Evolutionary conservation across 2,329 filamentous ascomycete genomes (phyloP), one percentile per base, ranked within the genome.

Genomic region (Pleurostoma richardsiae): DNA sequence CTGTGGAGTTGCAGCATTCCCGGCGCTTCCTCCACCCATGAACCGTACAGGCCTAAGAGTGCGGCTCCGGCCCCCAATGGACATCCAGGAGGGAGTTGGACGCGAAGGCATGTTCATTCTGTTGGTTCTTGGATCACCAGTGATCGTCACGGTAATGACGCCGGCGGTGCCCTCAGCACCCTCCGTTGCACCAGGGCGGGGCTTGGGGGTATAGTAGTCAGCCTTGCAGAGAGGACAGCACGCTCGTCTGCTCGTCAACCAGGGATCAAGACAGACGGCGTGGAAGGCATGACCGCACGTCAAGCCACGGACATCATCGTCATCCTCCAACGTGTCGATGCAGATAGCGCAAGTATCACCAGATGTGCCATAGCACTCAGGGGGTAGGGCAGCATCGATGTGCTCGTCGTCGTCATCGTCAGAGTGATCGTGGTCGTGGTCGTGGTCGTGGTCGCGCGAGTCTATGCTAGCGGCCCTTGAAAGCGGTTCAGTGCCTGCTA

Each of bases 201-300:
- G 89, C 69, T 97, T 97, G 0, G 94, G 92, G 3, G 90, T 85
- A 65, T 95, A 97, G 66, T 97, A 99, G 62, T 99, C 94, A 39
- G 92, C 89, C 71, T 99, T 99, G 76, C 94, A 99, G 5, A 99
- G 83, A 5, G 94, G 94, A 64, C 94, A 99, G 72, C 92, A 97
- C 29, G 94, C 94, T 54, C 92, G 85, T 52, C 94, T 83, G 61
- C 88, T 91, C 7, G 94, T 99, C 53, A 99, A 72, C 94, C 94
- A 99, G 8, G 94, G 94, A 58, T 99, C 94, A 42, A 99, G 82
- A 62, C 94, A 99, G 38, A 86, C 88, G 43, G 90, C 91, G 64
- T 99, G 94, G 79, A 97, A 99, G 45, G 92, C 91, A 66, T 99
- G 94, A n/a, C 94, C 94, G 60, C 94, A 99, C 4, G 89, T 90